Evolutionary conservation across 306 rosid genomes (phyloP), one percentile per base, ranked within the genome.

Genomic region (Bauhinia variegata): DNA sequence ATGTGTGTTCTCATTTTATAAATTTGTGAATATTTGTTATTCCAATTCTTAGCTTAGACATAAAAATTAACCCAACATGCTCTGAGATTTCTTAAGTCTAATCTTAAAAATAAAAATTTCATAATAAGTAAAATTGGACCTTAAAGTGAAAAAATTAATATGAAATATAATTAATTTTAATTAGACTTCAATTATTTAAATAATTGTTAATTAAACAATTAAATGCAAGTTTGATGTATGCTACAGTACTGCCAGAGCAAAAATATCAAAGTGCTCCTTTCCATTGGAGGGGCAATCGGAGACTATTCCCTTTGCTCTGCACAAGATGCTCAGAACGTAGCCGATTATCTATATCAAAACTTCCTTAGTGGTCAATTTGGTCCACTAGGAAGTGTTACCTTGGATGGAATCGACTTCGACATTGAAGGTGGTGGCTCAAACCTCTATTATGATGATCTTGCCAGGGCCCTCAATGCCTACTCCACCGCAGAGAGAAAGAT

Each of bases 391-490:
- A 62, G 54, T 0, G 87, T 89, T 0, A 44, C 79, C 32, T 56
- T 88, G 4, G 84, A 88, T 12, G 91, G 91, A 8, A 65, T 88
- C 2, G 87, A 85, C 62, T 81, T 88, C 19, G 82, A 79, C 14
- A 83, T 83, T 8, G 80, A 72, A 30, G 5, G 34, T 0, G 65
- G 34, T 0, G 61, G 77, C 10, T 28, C 71, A 0, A 59, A 59
- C 0, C 78, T 39, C 15, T 59, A 57, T 49, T 83, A 83, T 73
- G 83, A 80, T 37, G 79, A 53, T 9, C 79, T 85, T 1, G 91
- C 82, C 0, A 42, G 5, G 8, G 50, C 68, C 1, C 70, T 87
- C 0, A 43, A 44, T 19, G 5, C 0, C 43, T 4, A 11, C 54
- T 60, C 5, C 55, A 63, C 23, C 44, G 49, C 1, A 14, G 6